Evolutionary conservation across 2,329 filamentous ascomycete species (phyloP), one percentile per base, ranked within the genome.

Genomic region (Immersiporthe knoxdaviesiana): DNA sequence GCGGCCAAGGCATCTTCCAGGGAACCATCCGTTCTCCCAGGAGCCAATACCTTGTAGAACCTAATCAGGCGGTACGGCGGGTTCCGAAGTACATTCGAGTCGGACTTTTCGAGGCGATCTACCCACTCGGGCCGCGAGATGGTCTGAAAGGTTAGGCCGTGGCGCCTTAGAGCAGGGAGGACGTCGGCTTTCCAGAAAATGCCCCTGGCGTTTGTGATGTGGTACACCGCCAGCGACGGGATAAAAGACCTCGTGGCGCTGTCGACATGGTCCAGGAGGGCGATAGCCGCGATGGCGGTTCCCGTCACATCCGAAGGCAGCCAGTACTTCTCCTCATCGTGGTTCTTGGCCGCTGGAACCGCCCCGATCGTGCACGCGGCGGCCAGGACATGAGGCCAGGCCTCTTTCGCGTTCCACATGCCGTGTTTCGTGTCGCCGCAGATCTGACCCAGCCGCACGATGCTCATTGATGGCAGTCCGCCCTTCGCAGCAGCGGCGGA

Each of bases 301-400:
- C 37, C 66, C 12, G 66, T 56, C 44, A 59, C 56, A 18, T 68
- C 66, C n/a, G 63, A 61, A 18, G 66, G 66, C 8, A 68, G 60
- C 66, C 66, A 68, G 44, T 24, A 3, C 8, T 18, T 30, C 4
- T 24, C 7, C 12, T n/a, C 21, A 37, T 68, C 66, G 21, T 24
- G 21, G 16, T 16, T 41, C 1, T 37, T 27, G 7, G 41, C 27
- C 10, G 63, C 58, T 12, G 58, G 58, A 24, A 60, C 4, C 16
- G 35, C 30, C 3, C 58, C 58, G 32, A 60, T 60, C 18, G 58
- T 60, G 18, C 35, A 60, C 18, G 32, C 58, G 30, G 58, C 32
- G 12, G 58, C 58, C 8, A 60, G 5, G n/a, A 32, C n/a, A n/a
- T 39, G 58, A 11, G 58, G 58, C 30, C 18, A 21, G 11, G 58